Base-by-base conservation (phyloP, 1,284 basidiomycete species). In the Ceratobasidium sp. region DNA sequence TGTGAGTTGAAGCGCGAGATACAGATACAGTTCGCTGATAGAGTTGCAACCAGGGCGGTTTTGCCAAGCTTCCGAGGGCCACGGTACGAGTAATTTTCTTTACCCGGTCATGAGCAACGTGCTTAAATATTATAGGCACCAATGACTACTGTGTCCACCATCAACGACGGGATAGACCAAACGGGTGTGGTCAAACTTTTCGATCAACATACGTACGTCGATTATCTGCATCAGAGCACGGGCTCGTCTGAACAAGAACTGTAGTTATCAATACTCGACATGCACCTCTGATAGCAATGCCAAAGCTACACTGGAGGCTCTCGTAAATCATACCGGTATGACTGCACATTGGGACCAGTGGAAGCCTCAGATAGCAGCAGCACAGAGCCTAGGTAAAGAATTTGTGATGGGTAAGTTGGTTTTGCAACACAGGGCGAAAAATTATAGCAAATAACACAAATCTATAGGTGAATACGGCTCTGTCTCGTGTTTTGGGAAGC, bases 181-280 rank as follows among this genome's bases (percentile, higher is more conserved):
- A 80, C 79, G 0, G 79, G 79, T 22, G 79, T 77, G 34, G 76
- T 83, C 72, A 80, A 81, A 63, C 65, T 81, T 0, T 11, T 29
- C 7, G 11, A 4, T 58, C 54, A 31, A 14, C 54, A 58, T 71
- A 81, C 81, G 80, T 80, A 61, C 19, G 80, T 76, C 16, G 48
- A 56, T 29, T 0, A 34, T 24, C 59, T 64, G 13, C 43, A 34
- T 22, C 27, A 22, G 39, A 7, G 7, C n/a, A 9, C n/a, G 58
- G 56, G 66, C 37, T 51, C n/a, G 51, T 81, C 24, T 19, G 53
- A 24, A 27, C 4, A 34, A 37, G 39, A 27, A 27, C 7, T 49
- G 74, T 63, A 83, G 81, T 41, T 83, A 83, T 75, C 82, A 82
- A 74, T 83, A 82, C 69, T 83, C 82, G 24, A 83, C 82, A 9